phyloP scores from a whole-genome alignment of 768 basidiomycete species.

The Strobilomyces dryophilus region DNA sequence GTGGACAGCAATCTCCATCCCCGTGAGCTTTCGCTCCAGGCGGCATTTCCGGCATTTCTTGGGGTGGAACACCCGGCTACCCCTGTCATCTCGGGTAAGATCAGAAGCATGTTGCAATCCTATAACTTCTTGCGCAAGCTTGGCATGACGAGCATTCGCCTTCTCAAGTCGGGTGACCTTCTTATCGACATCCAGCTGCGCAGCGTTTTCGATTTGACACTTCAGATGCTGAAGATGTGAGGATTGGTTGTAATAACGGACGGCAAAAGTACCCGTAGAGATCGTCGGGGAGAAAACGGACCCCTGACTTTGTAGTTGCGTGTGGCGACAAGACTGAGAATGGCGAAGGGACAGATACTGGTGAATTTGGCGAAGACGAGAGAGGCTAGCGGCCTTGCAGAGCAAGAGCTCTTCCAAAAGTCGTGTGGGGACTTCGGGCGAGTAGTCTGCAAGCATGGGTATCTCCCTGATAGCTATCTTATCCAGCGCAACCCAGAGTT shows the following conservation, averaged over 20 bases:
- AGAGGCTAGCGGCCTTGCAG: conserved; percentile 25
- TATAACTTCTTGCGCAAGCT: conserved; percentile 9
- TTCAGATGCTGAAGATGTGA: conserved; percentile 22
- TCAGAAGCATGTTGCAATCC: conserved; percentile 5
- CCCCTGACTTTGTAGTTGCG: background rate
- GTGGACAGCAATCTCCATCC: conserved; percentile 32
- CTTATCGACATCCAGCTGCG: conserved; percentile 10
- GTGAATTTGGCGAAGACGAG: conserved; percentile 24
- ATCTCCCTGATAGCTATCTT: background rate
- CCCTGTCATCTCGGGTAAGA: background rate
- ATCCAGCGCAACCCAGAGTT: background rate
- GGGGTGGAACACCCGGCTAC: background rate
- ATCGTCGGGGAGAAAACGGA: conserved; percentile 34
- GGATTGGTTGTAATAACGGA: conserved; percentile 18
- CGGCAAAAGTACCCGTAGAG: conserved; percentile 23
- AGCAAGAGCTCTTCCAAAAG: conserved; percentile 29
- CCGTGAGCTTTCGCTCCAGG: conserved; percentile 12
- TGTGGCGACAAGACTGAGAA: conserved; percentile 20
- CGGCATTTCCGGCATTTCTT: conserved; percentile 30
- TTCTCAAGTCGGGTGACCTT: conserved; percentile 5
- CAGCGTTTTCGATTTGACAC: conserved; percentile 28
- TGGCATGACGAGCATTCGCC: conserved; percentile 20
- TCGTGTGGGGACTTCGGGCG: conserved; percentile 29
- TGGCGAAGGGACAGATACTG: conserved; percentile 33
- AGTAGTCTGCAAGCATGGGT: conserved; percentile 18